phyloP scores from a whole-genome alignment of 257 asterid genomes.

The Salvia rosmarinus region DNA sequence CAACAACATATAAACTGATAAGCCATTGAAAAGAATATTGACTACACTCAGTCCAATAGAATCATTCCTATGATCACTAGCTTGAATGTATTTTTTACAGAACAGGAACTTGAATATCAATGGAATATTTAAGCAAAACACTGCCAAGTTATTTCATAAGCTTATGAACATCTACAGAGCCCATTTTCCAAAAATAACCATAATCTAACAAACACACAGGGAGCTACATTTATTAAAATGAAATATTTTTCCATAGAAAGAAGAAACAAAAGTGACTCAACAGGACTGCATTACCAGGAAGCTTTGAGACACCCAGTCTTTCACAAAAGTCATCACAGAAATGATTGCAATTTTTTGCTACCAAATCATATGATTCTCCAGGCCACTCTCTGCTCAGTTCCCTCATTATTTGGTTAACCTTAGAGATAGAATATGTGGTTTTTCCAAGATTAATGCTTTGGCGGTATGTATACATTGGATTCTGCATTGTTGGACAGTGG shows the following conservation, averaged over 20 bases:
- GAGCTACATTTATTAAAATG: not conserved
- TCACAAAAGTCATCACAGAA: constrained; percentile 90
- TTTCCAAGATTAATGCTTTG: constrained; percentile 73
- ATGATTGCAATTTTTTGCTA: constrained; percentile 93
- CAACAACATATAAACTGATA: constrained; percentile 23
- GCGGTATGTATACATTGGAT: constrained; percentile 87
- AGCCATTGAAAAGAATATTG: not conserved
- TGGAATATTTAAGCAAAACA: not conserved
- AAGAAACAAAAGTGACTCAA: not conserved
- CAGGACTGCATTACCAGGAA: constrained; percentile 71
- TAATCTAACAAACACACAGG: not conserved
- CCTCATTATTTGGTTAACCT: constrained; percentile 80
- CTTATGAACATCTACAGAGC: not conserved
- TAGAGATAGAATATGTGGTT: constrained; percentile 55
- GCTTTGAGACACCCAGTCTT: too few species aligned
- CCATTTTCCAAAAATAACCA: not conserved
- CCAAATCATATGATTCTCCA: constrained; percentile 75
- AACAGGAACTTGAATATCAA: not conserved
- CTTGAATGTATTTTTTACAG: not conserved
- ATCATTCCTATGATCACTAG: not conserved
- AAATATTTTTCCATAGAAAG: not conserved
- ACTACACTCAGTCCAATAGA: not conserved
- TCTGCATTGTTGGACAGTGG: constrained; percentile 74
- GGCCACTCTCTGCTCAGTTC: constrained; percentile 98
- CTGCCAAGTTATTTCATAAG: not conserved